These are phyloP conservation scores for Gardenia jasminoides DNA, from an alignment of 257 asterid genomes.

Conservation along the genomic window DNA sequence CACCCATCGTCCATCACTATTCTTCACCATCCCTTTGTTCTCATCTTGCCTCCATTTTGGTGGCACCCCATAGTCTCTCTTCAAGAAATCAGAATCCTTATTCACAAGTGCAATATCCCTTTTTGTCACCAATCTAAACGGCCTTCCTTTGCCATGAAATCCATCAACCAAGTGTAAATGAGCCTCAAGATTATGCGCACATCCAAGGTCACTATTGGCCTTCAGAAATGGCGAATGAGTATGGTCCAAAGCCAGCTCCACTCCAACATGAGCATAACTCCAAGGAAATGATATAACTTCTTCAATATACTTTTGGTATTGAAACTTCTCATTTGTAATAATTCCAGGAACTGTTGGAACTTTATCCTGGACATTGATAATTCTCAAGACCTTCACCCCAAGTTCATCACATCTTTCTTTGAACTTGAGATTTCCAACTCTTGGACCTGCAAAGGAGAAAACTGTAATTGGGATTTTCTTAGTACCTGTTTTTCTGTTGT, in stretches of 20 bases:
- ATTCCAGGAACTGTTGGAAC: slow-evolving; percentile 74
- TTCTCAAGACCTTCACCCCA: slow-evolving; percentile 52
- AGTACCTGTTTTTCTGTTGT: slow-evolving; percentile 35
- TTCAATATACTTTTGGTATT: slow-evolving; percentile 52
- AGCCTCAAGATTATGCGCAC: slow-evolving; percentile 66
- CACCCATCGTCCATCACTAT: slow-evolving; percentile 58
- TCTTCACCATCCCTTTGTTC: slow-evolving; percentile 73
- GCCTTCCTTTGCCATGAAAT: slow-evolving; percentile 44
- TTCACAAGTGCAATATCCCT: slow-evolving; percentile 72
- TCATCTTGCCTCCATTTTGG: slow-evolving; percentile 81
- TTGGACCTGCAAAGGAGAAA: slow-evolving; percentile 57
- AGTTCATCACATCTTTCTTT: slow-evolving; percentile 69
- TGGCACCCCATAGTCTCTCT: slow-evolving; percentile 49
- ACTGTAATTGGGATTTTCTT: slow-evolving; percentile 52
- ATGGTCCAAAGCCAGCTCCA: slow-evolving; percentile 56
- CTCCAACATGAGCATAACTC: slow-evolving; percentile 85
- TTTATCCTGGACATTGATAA: slow-evolving; percentile 56
- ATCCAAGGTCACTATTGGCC: slow-evolving; percentile 33
- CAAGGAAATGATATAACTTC: slow-evolving; percentile 56
- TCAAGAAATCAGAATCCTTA: slow-evolving; percentile 58
- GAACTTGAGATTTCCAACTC: slow-evolving; percentile 70
- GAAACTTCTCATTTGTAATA: slow-evolving; percentile 62
- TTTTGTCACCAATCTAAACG: slow-evolving; percentile 30
- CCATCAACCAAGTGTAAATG: slow-evolving; percentile 68
- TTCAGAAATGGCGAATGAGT: slow-evolving; percentile 53